A percentile compares a stretch with the other conserved stretches of the same genome.
Conservation (phyloP, 2,329 filamentous ascomycete species). For the Orbilia blumenaviensis region DNA sequence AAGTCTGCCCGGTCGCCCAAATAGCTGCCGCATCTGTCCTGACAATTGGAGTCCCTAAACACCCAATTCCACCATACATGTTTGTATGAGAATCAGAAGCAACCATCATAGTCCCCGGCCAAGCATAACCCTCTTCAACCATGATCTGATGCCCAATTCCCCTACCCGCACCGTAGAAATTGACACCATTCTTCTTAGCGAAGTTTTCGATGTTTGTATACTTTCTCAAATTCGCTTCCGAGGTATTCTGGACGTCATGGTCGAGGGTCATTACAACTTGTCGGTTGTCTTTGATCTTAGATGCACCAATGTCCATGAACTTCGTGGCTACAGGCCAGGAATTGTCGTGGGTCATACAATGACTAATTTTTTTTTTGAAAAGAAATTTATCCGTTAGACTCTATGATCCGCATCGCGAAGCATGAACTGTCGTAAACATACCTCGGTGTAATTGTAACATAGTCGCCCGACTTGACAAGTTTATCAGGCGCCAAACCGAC, state of each 20-base stretch:
- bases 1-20: conserved; percentile 82
- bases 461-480: conserved; percentile 80
- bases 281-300: conserved; percentile 73
- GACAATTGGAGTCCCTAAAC: conserved; percentile 81
- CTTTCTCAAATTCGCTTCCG: conserved; percentile 80
- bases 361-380: conserved; percentile 69
- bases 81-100: conserved; percentile 81
- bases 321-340: conserved; percentile 78
- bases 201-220: conserved; percentile 84
- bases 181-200: conserved; percentile 77
- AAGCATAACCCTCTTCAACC: conserved; percentile 84
- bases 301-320: conserved; percentile 83
- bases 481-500: conserved; percentile 80
- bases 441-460: conserved; percentile 70
- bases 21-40: conserved; percentile 86
- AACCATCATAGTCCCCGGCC: conserved; percentile 84
- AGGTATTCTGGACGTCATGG: conserved; percentile 88
- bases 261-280: conserved; percentile 87
- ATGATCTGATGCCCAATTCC: conserved; percentile 93
- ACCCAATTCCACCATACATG: conserved; percentile 82
- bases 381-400: conserved; percentile 42
- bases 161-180: conserved; percentile 78
- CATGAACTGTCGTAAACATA: background rate
- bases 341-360: conserved; percentile 89
- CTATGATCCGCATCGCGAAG: too few species aligned